Base-by-base conservation (phyloP, 352 stramenopile species). In the Phytophthora capsici region DNA sequence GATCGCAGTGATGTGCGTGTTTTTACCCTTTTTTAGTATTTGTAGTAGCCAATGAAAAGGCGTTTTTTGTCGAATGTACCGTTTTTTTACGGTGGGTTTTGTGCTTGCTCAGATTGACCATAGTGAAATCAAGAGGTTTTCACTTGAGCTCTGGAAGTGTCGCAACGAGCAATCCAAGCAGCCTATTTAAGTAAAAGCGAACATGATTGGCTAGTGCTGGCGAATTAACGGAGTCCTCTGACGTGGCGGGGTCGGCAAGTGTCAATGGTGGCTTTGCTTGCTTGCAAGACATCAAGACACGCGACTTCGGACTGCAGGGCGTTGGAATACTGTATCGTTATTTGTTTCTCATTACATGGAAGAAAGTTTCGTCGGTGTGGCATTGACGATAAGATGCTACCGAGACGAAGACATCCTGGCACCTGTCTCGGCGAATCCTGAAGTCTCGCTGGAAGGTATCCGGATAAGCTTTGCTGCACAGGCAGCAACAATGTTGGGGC, bases 221-320 rank as follows among this genome's bases (percentile, higher is more conserved):
- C 60, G 51, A 63, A 63, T 68, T 36, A 69, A 64, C 61, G 53
- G 20, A 4, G 36, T 36, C 52, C 52, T 68, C 52, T 68, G 60
- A 68, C 60, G 60, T 68, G 52, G 60, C 46, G 34, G 28, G 53
- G 61, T 64, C n/a, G 52, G 44, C 60, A 43, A 53, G n/a, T 19
- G 52, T 4, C 17, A 28, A 50, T 69, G 49, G 34, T 37, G 50
- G 17, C 30, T 66, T n/a, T 44, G 58, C 58, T 66, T 66, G 48
- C 48, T 65, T 65, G 46, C 44, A 40, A 7, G 30, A 12, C 26
- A 43, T 25, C 30, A 34, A 23, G 28, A 34, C 28, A 34, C 28
- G 28, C 28, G 28, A 34, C 28, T 12, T 12, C 8, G 28, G 28
- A 34, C 28, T 34, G 28, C 28, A 34, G 1, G 14, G 10, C 6